These are phyloP conservation scores for Aspergillus novoparasiticus DNA, from an alignment of 2,329 filamentous ascomycete species.

Conservation along the genomic window DNA sequence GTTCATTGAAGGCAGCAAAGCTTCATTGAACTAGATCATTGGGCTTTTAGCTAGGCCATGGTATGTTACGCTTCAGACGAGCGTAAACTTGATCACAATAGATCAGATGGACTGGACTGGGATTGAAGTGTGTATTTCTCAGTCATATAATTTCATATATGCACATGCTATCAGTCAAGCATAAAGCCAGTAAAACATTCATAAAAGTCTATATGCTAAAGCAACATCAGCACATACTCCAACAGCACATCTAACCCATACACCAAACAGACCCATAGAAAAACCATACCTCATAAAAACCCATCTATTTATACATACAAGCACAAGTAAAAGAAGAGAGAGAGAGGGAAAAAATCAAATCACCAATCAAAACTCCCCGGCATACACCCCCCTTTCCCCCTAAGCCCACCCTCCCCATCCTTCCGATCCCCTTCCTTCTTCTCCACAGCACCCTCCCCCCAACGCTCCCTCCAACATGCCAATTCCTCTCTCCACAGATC, in stretches of 20 bases:
- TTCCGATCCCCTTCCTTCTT: neutral
- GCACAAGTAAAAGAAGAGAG: neutral
- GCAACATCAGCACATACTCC: neutral
- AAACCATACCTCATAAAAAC: neutral
- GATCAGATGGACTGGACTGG: too few relatives aligned
- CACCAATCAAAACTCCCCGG: conserved; percentile 27
- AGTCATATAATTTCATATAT: neutral
- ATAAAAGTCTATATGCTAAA: neutral
- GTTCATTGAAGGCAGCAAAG: too few relatives aligned
- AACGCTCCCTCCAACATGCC: conserved; percentile 36
- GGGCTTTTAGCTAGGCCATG: too few relatives aligned
- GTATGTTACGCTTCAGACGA: too few relatives aligned
- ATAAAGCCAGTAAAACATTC: neutral
- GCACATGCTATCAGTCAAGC: too few relatives aligned
- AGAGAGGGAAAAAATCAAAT: neutral
- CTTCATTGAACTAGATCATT: too few relatives aligned
- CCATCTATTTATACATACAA: neutral
- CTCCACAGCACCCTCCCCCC: conserved; percentile 29
- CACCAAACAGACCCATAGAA: neutral
- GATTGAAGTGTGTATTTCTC: too few relatives aligned
- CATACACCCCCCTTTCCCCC: conserved; percentile 20
- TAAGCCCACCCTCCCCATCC: neutral
- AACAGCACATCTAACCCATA: neutral
- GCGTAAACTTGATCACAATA: too few relatives aligned
- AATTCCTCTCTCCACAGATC: conserved; percentile 39